Conservation (phyloP, 2,329 filamentous ascomycete genomes). For the Ceratocystis huliohia region DNA sequence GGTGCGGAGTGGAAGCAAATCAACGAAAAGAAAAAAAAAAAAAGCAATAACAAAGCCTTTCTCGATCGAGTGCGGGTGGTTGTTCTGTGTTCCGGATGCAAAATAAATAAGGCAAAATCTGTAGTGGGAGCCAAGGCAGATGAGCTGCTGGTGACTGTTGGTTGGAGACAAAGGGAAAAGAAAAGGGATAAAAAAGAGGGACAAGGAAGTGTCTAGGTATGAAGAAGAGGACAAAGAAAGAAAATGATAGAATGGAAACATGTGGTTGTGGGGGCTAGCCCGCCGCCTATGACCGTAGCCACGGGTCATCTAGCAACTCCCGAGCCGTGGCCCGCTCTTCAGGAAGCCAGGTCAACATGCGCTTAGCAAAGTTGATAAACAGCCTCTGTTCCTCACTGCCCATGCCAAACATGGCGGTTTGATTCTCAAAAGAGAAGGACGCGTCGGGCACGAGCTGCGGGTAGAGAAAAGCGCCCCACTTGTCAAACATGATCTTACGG, state of each 20-base stretch:
- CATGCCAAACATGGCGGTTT: conserved; percentile 17
- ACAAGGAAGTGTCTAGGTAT: background rate
- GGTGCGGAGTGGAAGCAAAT: background rate
- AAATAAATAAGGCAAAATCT: conserved; percentile 5
- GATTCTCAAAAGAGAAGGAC: conserved; percentile 17
- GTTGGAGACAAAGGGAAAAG: background rate
- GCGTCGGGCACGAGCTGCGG: conserved; percentile 17
- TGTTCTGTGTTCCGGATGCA: conserved; percentile 13
- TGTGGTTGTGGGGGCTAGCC: background rate
- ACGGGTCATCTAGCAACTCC: conserved; percentile 27
- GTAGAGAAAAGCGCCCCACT: conserved; percentile 16
- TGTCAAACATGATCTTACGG: conserved; percentile 19
- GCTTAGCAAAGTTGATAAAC: conserved; percentile 26
- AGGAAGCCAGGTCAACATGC: conserved; percentile 27
- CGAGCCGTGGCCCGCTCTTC: conserved; percentile 26
- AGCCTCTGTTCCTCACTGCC: conserved; percentile 23
- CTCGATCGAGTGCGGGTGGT: background rate
- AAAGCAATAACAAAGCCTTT: background rate
- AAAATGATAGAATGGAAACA: background rate
- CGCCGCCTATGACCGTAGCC: conserved; percentile 22
- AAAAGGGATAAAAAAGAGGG: background rate
- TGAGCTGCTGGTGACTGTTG: background rate
- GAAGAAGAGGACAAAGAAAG: background rate
- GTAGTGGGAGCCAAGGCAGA: background rate
- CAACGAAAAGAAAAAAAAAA: background rate